Evolutionary conservation across 257 asterid genomes (phyloP).

Genomic region (Coffea eugenioides): DNA sequence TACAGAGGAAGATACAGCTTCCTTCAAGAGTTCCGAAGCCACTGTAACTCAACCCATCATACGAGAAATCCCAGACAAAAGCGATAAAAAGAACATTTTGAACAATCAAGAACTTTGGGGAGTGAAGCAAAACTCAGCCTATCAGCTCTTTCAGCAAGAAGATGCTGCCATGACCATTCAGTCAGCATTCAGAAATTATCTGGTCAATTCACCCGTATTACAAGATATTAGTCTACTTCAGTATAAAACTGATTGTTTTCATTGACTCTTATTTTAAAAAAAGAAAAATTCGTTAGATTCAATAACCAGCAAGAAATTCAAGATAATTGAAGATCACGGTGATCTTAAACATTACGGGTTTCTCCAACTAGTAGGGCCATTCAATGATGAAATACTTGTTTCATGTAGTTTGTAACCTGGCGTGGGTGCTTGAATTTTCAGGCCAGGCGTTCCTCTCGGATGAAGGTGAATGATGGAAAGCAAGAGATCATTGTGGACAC

Average conservation of each 20-base stretch:
- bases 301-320: not conserved
- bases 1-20: constrained; percentile 29
- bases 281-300: not conserved
- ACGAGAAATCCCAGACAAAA: constrained; percentile 9
- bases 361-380: not conserved
- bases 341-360: not conserved
- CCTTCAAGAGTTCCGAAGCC: constrained; percentile 44
- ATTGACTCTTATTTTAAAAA: not conserved
- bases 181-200: constrained; percentile 51
- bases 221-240: not conserved
- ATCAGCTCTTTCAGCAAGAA: constrained; percentile 42
- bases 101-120: constrained; percentile 1
- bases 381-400: not conserved
- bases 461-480: constrained; percentile 9
- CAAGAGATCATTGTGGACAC: constrained; percentile 5
- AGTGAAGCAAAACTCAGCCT: constrained; percentile 36
- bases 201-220: constrained; percentile 23
- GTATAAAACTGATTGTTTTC: not conserved
- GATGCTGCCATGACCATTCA: constrained; percentile 59
- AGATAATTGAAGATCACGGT: not conserved
- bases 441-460: constrained; percentile 33
- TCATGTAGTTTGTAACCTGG: not conserved
- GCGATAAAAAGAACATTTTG: not conserved
- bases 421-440: constrained; percentile 17
- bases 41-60: constrained; percentile 46